Evolutionary conservation across 257 asterid genomes (phyloP), one percentile per base, ranked within the genome.

Genomic region (Nicotiana undulata): DNA sequence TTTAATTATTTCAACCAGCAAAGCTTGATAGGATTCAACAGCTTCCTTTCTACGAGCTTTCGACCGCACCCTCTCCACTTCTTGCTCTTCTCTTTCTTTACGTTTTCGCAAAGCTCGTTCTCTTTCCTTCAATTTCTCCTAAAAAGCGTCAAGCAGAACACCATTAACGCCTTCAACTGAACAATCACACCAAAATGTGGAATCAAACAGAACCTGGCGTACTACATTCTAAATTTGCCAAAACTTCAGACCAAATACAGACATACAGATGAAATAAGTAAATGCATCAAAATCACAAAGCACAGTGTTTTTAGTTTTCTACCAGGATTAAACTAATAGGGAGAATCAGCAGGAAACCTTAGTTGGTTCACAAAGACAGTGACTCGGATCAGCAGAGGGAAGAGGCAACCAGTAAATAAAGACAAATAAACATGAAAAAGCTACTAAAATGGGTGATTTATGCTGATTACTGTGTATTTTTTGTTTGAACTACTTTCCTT

Each of bases 31-130:
- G 37, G 97, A 94, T 84, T 96, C 99, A 81, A 91, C 83, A 76
- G 95, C 97, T 84, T 90, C 99, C 90, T 92, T 96, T 84, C 99
- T 90, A 77, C 90, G 97, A 84, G 97, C 97, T 91, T 96, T 96
- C 52, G 83, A 70, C 84, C 97, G 90, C 88, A 96, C 98, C 87
- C 99, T 89, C 88, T 96, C 99, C 74, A 96, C 98, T 89, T 96
- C 99, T 86, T 94, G 99, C 84, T 92, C 99, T 84, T 96, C 99
- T 85, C 99, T 92, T 87, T 94, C 99, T 89, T 96, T 96, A 81
- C 98, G 84, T 86, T 94, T 96, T 74, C 97, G 93, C 76, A 94
- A 65, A 63, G 91, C 91, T 83, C 98, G 90, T 81, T 94, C 98
- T 86, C 99, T 91, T 85, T 96, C 98, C 89, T 89, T 96, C 85